Base-by-base conservation (phyloP, 2,329 filamentous ascomycete genomes). In the Penicillium sp. region DNA sequence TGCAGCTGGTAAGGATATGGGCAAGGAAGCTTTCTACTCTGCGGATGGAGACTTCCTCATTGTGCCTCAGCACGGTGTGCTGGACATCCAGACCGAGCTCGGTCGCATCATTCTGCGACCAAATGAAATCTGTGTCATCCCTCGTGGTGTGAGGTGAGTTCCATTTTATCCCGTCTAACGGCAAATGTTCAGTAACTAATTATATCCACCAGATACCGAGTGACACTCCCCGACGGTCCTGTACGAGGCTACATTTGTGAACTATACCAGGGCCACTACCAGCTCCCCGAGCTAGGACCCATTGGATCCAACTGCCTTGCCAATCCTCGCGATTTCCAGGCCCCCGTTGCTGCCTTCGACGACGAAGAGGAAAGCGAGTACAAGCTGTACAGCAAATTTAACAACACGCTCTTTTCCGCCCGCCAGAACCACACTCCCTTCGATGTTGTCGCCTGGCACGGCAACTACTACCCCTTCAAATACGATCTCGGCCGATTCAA, bases 401-500 rank as follows among this genome's bases (percentile, higher is more conserved):
- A 84, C 67, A 85, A 87, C 61, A 77, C 79, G 43, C 81, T 90
- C 47, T 91, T 89, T 73, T 74, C 76, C 35, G 85, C 85, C 7
- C 77, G 70, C 39, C 88, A 91, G 72, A 70, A 78, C 10, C 89
- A 91, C 69, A 87, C 85, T 0, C 88, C 89, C 0, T 92, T 91
- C 64, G 88, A 92, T 63, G 83, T 92, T 0, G 88, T 91, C 3
- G 87, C 85, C 3, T 92, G 88, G 88, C 88, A 92, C 67, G 89
- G 89, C 41, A 88, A 84, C 59, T 91, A 91, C 73, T 87, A 88
- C 57, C 89, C 89, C 0, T 90, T 85, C 80, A 92, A 92, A 74
- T 92, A 92, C 75, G 89, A 91, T 64, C 80, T 92, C 1, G 87
- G 86, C 26, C 84, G 87, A 30, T 92, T 91, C 79, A 88, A 87